Evolutionary conservation across 306 rosid species (phyloP).

Genomic region (Prinsepia uniflora): DNA sequence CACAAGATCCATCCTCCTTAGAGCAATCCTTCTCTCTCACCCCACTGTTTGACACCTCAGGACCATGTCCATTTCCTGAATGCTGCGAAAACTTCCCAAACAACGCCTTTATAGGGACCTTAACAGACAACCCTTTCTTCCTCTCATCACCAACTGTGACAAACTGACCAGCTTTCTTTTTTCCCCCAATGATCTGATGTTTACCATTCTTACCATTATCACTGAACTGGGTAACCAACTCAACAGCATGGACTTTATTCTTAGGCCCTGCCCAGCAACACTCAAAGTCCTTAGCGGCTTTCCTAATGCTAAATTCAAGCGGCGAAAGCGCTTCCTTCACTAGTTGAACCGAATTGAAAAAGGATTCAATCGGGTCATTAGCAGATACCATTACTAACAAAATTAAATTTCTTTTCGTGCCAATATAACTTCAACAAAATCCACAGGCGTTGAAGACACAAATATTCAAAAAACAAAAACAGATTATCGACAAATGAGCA

Average conservation of each 20-base stretch:
- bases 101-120: constrained; percentile 65
- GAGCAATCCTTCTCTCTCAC: constrained; percentile 35
- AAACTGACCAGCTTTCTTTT: constrained; percentile 48
- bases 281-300: constrained; percentile 88
- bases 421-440: background rate
- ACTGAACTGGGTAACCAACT: constrained; percentile 43
- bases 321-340: constrained; percentile 76
- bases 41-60: constrained; percentile 28
- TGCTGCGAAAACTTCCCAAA: constrained; percentile 60
- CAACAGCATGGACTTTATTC: constrained; percentile 44
- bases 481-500: background rate
- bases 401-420: constrained; percentile 17
- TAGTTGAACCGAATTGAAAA: constrained; percentile 78
- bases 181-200: constrained; percentile 62
- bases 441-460: constrained; percentile 14
- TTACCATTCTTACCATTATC: constrained; percentile 40
- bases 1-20: constrained; percentile 61
- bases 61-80: constrained; percentile 41
- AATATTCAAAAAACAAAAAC: constrained; percentile 8
- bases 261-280: constrained; percentile 59
- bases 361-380: constrained; percentile 78
- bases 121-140: constrained; percentile 53
- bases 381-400: constrained; percentile 66
- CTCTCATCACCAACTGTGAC: constrained; percentile 41
- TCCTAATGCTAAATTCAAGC: constrained; percentile 66